A percentile compares a stretch with the other conserved stretches of the same genome.
Conservation (phyloP, 2,329 filamentous ascomycete species). For the Trichoderma sp. region DNA sequence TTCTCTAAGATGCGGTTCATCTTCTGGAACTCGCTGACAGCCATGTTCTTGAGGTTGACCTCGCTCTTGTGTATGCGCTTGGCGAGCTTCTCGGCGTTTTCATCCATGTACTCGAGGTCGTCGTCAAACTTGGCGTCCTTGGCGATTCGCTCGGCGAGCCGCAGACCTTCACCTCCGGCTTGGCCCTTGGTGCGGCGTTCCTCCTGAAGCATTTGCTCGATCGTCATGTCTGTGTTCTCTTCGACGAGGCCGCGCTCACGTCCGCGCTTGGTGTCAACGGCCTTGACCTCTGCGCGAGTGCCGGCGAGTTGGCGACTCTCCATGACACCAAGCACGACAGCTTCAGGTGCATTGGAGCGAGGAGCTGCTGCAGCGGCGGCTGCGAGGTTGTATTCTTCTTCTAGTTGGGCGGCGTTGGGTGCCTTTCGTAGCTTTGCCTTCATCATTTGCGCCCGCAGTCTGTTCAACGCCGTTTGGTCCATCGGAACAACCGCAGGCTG, state of each 20-base stretch:
- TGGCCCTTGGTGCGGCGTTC: constrained; percentile 81
- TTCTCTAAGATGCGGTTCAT: constrained; percentile 81
- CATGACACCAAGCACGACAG: constrained; percentile 79
- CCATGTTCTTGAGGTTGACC: constrained; percentile 79
- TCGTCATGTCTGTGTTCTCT: constrained; percentile 92
- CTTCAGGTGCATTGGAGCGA: constrained; percentile 58
- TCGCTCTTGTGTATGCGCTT: constrained; percentile 85
- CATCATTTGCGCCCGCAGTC: constrained; percentile 90
- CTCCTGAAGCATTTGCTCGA: constrained; percentile 96
- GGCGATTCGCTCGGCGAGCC: constrained; percentile 87
- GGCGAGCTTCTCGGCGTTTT: constrained; percentile 88
- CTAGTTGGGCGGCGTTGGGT: constrained; percentile 71
- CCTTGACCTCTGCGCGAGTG: constrained; percentile 68
- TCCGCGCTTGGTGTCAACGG: constrained; percentile 76
- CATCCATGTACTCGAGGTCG: constrained; percentile 95
- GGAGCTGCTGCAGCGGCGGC: constrained; percentile 58
- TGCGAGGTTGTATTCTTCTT: constrained; percentile 76
- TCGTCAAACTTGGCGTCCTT: constrained; percentile 90
- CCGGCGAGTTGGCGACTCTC: constrained; percentile 87
- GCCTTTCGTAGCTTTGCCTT: constrained; percentile 85
- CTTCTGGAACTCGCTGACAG: constrained; percentile 85
- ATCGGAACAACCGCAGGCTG: constrained; percentile 45
- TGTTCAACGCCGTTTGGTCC: constrained; percentile 80
- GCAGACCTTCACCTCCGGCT: constrained; percentile 73
- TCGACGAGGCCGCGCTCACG: constrained; percentile 80